Base-by-base conservation (phyloP, 257 asterid genomes). In the Capsicum baccatum region DNA sequence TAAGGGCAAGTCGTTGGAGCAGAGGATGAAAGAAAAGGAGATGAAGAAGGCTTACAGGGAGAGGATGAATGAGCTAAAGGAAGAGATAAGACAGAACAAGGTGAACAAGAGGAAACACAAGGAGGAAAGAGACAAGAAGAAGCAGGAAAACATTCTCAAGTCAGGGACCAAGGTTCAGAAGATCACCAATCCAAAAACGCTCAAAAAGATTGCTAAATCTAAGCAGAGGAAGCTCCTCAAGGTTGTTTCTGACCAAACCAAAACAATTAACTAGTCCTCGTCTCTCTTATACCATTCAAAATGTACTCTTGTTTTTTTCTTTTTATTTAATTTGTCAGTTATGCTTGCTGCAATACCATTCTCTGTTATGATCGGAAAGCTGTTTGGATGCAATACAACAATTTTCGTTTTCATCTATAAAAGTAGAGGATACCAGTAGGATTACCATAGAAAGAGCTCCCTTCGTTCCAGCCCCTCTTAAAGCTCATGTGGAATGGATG, bases 51-150 rank as follows among this genome's bases (percentile, higher is more conserved):
- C 94, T 58, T 95, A 91, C 82, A 87, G 82, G 56, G 97, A 91
- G 92, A 88, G 96, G 85, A 90, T 87, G 86, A 87, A 79, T 55
- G 97, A 93, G 83, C 92, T 93, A 59, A 93, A 93, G 89, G 98
- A 94, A 85, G 97, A 91, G 92, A 94, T 95, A 19, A 86, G 94
- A 26, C 86, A 71, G 89, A 91, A 92, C 90, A 94, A 94, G 88
- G 84, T 86, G 83, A 95, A 91, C 90, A 93, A 94, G 93, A 78
- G 98, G 85, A 86, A 85, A 87, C 83, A 84, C 88, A 90, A 86
- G 2, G 97, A 94, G 90, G 98, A 93, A 85, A 89, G 94, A 79
- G 97, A 92, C 88, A 93, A 94, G 91, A 90, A 57, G 90, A 94
- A 94, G 92, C 84, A 91, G 90, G 98, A 92, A 86, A 94, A 94